These are phyloP conservation scores for Talaromyces pinophilus DNA, from an alignment of 2,329 filamentous ascomycete genomes.

Conservation along the genomic window DNA sequence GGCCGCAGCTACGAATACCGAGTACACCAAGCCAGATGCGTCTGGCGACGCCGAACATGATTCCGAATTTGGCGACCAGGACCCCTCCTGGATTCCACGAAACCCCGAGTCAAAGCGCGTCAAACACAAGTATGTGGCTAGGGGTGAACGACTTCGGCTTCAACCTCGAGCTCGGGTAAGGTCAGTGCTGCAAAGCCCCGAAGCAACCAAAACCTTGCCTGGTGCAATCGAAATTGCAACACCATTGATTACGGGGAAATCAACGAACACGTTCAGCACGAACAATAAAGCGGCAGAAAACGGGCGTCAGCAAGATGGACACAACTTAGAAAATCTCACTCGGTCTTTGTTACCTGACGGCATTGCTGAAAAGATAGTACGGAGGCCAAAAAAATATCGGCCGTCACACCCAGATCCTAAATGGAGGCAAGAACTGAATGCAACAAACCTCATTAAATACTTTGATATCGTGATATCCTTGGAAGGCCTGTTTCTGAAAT, in stretches of 20 bases:
- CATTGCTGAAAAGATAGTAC: constrained; percentile 25
- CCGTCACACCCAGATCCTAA: constrained; percentile 35
- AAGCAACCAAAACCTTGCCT: constrained; percentile 37
- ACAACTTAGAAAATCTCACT: neutral
- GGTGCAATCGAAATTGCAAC: constrained; percentile 47
- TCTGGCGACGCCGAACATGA: constrained; percentile 28
- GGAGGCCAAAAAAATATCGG: constrained; percentile 30
- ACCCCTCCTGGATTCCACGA: constrained; percentile 45
- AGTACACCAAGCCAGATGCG: constrained; percentile 15
- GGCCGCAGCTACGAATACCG: constrained; percentile 9
- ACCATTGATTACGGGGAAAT: constrained; percentile 43
- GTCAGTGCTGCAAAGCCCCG: constrained; percentile 40
- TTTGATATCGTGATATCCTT: constrained; percentile 39
- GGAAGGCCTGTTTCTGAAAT: constrained; percentile 39
- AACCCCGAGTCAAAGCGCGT: constrained; percentile 36
- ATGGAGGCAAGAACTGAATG: constrained; percentile 39
- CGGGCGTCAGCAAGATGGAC: neutral
- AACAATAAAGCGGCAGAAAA: constrained; percentile 27
- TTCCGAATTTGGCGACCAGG: constrained; percentile 40
- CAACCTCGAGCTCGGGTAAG: constrained; percentile 33
- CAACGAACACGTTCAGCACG: constrained; percentile 23
- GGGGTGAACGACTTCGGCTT: constrained; percentile 30
- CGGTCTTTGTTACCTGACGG: neutral
- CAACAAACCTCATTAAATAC: constrained; percentile 37
- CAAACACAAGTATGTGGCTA: constrained; percentile 41